A percentile compares a stretch with the other conserved stretches of the same genome.
These are phyloP conservation scores for Coemansia sp. DNA, from an alignment of 192 early-diverging fungal genomes.

Conservation along the genomic window DNA sequence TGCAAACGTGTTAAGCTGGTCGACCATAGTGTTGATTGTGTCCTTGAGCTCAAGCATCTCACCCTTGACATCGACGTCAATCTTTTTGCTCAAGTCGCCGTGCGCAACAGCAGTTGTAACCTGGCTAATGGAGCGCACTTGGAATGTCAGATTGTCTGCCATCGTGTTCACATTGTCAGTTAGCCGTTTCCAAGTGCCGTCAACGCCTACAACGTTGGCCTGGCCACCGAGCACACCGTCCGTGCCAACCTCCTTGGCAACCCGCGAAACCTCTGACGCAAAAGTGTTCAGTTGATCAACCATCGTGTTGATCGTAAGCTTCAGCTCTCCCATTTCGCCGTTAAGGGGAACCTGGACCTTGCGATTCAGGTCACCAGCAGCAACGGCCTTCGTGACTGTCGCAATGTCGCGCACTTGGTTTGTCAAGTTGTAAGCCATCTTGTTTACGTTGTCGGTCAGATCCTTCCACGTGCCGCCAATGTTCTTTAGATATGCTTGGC, in stretches of 20 bases:
- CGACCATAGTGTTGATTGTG: conserved; percentile 66
- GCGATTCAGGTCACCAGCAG: conserved; percentile 58
- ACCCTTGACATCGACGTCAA: conserved; percentile 56
- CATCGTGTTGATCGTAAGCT: conserved; percentile 63
- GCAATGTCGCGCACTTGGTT: conserved; percentile 64
- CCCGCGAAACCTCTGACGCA: conserved; percentile 67
- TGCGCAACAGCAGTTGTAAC: conserved; percentile 69
- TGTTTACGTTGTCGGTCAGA: conserved; percentile 67
- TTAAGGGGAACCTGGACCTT: conserved; percentile 60
- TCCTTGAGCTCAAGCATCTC: conserved; percentile 65
- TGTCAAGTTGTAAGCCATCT: conserved; percentile 66
- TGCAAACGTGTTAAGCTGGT: conserved; percentile 52
- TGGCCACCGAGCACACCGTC: conserved; percentile 70
- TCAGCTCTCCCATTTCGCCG: conserved; percentile 60
- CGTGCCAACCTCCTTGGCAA: conserved; percentile 67
- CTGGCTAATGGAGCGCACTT: conserved; percentile 65
- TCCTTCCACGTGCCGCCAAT: conserved; percentile 71
- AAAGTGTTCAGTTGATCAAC: conserved; percentile 66
- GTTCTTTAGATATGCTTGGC: conserved; percentile 57
- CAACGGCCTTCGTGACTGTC: conserved; percentile 61
- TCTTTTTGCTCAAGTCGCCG: conserved; percentile 64
- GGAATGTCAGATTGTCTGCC: conserved; percentile 64
- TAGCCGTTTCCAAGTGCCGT: conserved; percentile 69
- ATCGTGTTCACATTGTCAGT: conserved; percentile 76
- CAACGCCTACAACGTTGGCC: conserved; percentile 60